Evolutionary conservation across 2,329 filamentous ascomycete genomes (phyloP), one percentile per base, ranked within the genome.

Genomic region (Cladosporium cucumerinum): DNA sequence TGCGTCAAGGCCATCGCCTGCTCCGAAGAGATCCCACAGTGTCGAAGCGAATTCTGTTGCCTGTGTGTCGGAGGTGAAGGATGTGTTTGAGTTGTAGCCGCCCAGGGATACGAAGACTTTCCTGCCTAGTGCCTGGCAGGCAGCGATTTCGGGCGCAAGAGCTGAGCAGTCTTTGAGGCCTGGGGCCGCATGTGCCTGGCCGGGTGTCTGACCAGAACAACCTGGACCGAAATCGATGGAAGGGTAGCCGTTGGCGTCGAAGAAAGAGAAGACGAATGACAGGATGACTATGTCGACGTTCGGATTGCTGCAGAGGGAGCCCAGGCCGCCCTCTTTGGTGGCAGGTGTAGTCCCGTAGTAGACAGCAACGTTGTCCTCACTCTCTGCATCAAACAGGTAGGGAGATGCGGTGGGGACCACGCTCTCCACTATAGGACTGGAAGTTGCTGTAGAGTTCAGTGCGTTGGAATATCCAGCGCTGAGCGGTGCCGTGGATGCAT

Each of bases 201-300:
- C 65, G 0, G 67, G 12, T 21, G 58, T 39, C 2, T 48, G 46
- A 7, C 28, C 26, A 46, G 76, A 77, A 65, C 78, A 81, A 32
- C 76, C 75, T 23, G 75, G 72, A 43, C 77, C 79, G 57, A 76
- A 68, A 51, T 67, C 34, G 2, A 77, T 69, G 6, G 69, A 67
- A n/a, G 77, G 77, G 59, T 76, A 75, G 39, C 67, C 71, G 32
- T 71, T 70, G 52, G 79, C 76, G 59, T 81, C 77, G 1, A 85
- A 84, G 70, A 86, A 86, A 39, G 76, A 68, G 67, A 84, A 84
- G 63, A 87, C 77, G 69, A 87, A 87, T 4, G 77, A 83, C 64
- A 87, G 73, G 65, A 82, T 82, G 72, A 87, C 83, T 59, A 87
- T 82, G 68, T 87, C 85, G 63, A 85, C 73, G 43, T 77, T 79